Evolutionary conservation across 2,329 filamentous ascomycete genomes (phyloP).

Genomic region (Cladosporium phlei): DNA sequence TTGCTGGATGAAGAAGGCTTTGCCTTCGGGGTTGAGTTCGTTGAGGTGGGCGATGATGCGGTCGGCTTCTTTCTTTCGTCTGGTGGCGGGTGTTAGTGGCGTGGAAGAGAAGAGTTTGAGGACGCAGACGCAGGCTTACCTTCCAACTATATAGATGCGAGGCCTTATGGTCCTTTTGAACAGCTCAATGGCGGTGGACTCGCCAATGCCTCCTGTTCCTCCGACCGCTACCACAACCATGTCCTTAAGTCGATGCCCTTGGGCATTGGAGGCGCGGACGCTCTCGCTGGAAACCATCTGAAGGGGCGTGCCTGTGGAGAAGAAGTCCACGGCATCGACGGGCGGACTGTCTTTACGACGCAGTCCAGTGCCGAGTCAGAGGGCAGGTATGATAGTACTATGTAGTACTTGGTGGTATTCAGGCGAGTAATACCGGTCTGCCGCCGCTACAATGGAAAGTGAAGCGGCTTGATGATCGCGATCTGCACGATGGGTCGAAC

Average conservation of each 20-base stretch:
- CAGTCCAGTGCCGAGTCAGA: constrained; percentile 11
- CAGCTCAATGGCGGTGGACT: constrained; percentile 40
- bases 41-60: constrained; percentile 35
- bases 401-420: too few relatives aligned
- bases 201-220: constrained; percentile 42
- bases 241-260: constrained; percentile 25
- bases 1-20: constrained; percentile 38
- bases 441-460: too few relatives aligned
- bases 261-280: constrained; percentile 30
- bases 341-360: constrained; percentile 8
- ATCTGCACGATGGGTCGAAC: too few relatives aligned
- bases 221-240: constrained; percentile 38
- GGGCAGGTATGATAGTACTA: too few relatives aligned
- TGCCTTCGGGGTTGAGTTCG: constrained; percentile 35
- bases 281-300: constrained; percentile 22
- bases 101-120: too few relatives aligned
- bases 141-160: constrained; percentile 41
- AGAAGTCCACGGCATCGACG: constrained; percentile 9
- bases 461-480: too few relatives aligned
- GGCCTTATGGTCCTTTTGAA: constrained; percentile 37
- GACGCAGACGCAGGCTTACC: constrained; percentile 26
- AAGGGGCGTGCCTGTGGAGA: not conserved
- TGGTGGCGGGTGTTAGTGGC: constrained; percentile 20
- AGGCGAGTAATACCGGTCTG: too few relatives aligned
- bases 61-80: constrained; percentile 35